Percentiles rank a stretch among this genome's conserved stretches.
phyloP scores from a whole-genome alignment of 345 rosid genomes.

The Durio zibethinus region DNA sequence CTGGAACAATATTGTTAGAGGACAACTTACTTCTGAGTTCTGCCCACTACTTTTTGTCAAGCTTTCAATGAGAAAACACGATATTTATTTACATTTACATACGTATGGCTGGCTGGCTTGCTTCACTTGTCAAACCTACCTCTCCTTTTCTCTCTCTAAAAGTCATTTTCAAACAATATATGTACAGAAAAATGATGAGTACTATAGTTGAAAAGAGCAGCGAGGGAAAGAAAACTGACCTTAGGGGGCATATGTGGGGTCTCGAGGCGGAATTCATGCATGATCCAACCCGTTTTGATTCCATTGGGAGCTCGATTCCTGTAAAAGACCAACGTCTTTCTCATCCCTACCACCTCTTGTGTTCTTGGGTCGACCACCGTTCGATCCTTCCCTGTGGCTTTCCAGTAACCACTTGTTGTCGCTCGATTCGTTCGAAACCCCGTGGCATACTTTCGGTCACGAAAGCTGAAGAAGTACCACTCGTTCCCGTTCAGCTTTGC shows the following conservation, averaged over 20 bases:
- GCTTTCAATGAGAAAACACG: slow-evolving; percentile 8
- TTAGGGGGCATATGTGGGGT: slow-evolving; percentile 94
- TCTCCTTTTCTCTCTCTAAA: background rate
- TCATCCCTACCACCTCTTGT: slow-evolving; percentile 79
- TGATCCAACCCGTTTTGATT: slow-evolving; percentile 94
- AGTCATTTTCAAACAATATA: background rate
- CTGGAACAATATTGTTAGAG: slow-evolving; percentile 12
- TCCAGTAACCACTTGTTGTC: slow-evolving; percentile 87
- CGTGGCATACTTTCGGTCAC: slow-evolving; percentile 89
- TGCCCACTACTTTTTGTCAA: background rate
- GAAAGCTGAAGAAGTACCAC: slow-evolving; percentile 97
- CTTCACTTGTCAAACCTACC: background rate
- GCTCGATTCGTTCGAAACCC: slow-evolving; percentile 91
- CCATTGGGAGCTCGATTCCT: slow-evolving; percentile 90
- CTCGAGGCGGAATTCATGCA: slow-evolving; percentile 97
- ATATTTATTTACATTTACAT: background rate
- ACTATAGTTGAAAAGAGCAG: background rate
- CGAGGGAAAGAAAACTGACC: slow-evolving; percentile 35
- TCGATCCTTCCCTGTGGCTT: slow-evolving; percentile 97
- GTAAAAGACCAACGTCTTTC: slow-evolving; percentile 93
- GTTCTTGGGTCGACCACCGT: slow-evolving; percentile 64
- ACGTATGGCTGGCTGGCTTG: background rate
- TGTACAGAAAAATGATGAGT: background rate
- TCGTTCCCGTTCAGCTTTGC: slow-evolving; percentile 90
- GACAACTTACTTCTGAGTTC: slow-evolving; percentile 9